Base-by-base conservation (phyloP, 495 filamentous ascomycete species). In the Cercophora newfieldiana region DNA sequence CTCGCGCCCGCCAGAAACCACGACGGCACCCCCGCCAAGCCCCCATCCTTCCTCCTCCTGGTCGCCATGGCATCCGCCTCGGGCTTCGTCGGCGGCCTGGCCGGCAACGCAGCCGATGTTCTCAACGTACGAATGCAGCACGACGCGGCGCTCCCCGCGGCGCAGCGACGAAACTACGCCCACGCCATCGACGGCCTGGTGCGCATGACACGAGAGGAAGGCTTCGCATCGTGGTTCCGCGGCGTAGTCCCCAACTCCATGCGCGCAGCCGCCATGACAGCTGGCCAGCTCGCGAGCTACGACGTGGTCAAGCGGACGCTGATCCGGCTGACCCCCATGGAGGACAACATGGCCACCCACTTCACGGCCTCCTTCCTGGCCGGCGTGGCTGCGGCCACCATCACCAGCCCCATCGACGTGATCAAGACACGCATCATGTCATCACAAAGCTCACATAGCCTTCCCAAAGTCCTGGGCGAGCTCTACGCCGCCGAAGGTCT, bases 111-210 rank as follows among this genome's bases (percentile, higher is more conserved):
- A 0, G 94, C 94, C 63, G 95, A 99, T 74, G 91, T 99, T 12
- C 84, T 97, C 64, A 99, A 99, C 79, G 95, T 99, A 49, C 93
- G 95, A 68, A 99, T 99, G 95, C 95, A 99, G 77, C 89, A 94
- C 80, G 95, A 98, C 75, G 89, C 91, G 14, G 87, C 94, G 0
- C 86, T 97, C 4, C 91, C 93, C 0, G 71, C 79, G 2, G 81
- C 81, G 1, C 80, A 95, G 67, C 88, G 92, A 3, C 87, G 94
- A 24, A 93, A 96, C 79, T 99, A 99, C 82, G 87, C 87, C 58
- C 83, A 98, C 71, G 96, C 94, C 3, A 74, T 97, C 28, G 90
- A 99, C 72, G 95, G 95, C 2, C 77, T 99, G 62, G 78, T 91
- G 12, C 86, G 91, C 55, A 96, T 97, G 92, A 84, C 86, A 7